phyloP scores from a whole-genome alignment of 176 grass and related monocot species.

The Oryza nivara region DNA sequence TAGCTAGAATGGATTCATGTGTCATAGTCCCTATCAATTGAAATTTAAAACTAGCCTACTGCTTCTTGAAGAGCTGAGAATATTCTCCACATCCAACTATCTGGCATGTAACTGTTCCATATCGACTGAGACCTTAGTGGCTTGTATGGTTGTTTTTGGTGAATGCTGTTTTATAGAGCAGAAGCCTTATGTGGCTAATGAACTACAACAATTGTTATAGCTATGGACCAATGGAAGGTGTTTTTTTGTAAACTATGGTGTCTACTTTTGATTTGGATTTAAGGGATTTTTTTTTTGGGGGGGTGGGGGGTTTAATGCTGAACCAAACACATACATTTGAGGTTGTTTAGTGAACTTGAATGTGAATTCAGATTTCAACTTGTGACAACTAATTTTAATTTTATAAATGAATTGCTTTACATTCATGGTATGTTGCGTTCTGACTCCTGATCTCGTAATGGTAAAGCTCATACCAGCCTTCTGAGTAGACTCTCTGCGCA shows the following conservation, averaged over 20 bases:
- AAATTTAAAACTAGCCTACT: background rate
- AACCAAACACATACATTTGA: background rate
- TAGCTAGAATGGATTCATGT: background rate
- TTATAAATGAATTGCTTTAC: background rate
- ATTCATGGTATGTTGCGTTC: background rate
- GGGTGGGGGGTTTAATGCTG: background rate
- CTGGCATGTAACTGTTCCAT: background rate
- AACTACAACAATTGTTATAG: background rate
- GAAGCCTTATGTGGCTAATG: background rate
- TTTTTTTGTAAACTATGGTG: background rate
- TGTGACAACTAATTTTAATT: background rate
- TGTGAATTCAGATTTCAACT: slow-evolving; percentile 5
- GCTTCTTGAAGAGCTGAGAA: background rate
- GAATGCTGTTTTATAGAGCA: background rate
- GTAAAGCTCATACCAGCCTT: background rate
- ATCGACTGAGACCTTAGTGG: background rate
- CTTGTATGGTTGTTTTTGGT: slow-evolving; percentile 20
- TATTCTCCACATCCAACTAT: background rate
- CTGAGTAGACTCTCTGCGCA: background rate
- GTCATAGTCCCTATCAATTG: background rate
- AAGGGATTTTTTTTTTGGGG: background rate
- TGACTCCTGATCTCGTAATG: background rate
- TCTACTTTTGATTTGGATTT: background rate
- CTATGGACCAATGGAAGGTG: background rate
- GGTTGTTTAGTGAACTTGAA: background rate